Conservation (phyloP, 805 yeast species). For the Nakazawaea ernobii region DNA sequence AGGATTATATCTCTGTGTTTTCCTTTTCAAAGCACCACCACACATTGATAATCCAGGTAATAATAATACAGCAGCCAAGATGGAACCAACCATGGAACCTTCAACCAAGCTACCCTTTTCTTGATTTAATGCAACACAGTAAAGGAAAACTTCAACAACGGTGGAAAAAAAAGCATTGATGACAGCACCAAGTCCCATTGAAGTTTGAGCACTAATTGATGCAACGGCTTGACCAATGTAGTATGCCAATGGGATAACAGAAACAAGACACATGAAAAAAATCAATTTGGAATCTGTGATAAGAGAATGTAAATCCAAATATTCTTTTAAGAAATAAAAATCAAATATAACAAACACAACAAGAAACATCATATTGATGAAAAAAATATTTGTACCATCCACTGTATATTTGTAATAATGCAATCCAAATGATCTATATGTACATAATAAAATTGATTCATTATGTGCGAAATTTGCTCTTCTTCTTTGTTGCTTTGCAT, state of each 20-base stretch:
- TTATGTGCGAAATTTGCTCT: constrained; percentile 23
- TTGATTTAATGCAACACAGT: constrained; percentile 85
- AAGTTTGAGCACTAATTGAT: constrained; percentile 94
- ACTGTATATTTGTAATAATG: constrained; percentile 95
- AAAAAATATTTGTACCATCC: constrained; percentile 91
- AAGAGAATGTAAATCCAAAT: constrained; percentile 32
- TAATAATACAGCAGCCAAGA: constrained; percentile 84
- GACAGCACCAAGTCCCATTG: constrained; percentile 98
- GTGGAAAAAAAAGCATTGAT: constrained; percentile 97
- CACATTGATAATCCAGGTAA: constrained; percentile 96
- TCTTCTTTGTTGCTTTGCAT: constrained; percentile 24
- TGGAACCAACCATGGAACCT: constrained; percentile 92
- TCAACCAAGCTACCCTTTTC: constrained; percentile 87
- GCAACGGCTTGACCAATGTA: constrained; percentile 99
- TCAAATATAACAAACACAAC: constrained; percentile 82
- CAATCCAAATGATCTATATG: constrained; percentile 86
- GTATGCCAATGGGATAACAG: constrained; percentile 91
- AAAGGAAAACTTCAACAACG: constrained; percentile 85
- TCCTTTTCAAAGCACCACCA: constrained; percentile 89
- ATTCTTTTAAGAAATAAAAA: constrained; percentile 55
- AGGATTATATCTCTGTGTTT: constrained; percentile 94
- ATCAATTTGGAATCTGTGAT: constrained; percentile 59
- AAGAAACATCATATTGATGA: constrained; percentile 74
- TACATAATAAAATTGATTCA: constrained; percentile 70
- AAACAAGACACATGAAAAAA: constrained; percentile 70